A percentile compares a stretch with the other conserved stretches of the same genome.
phyloP scores from a whole-genome alignment of 768 basidiomycete genomes.

The Clathrus columnatus region DNA sequence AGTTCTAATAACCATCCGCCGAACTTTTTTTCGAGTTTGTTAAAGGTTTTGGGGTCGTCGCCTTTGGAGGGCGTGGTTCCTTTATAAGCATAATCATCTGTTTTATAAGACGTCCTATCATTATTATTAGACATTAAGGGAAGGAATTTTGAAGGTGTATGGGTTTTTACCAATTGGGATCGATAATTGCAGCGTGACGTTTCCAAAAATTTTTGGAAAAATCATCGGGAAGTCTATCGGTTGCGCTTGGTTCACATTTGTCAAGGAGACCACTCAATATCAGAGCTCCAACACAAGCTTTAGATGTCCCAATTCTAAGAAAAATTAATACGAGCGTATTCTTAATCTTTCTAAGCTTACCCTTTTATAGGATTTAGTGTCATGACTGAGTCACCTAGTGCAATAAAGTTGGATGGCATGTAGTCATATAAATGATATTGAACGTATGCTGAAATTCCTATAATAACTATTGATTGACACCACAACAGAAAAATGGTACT shows the following conservation, averaged over 20 bases:
- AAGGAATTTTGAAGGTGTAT: neutral
- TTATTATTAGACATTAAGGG: neutral
- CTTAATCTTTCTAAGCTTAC: too few relatives aligned
- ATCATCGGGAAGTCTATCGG: neutral
- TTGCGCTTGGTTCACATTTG: neutral
- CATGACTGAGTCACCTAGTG: too few relatives aligned
- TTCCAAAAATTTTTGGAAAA: conserved; percentile 11
- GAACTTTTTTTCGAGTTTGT: neutral
- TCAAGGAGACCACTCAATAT: conserved; percentile 5
- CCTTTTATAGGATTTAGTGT: neutral
- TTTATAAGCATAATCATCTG: conserved; percentile 11
- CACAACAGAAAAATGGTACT: too few relatives aligned
- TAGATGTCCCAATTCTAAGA: conserved; percentile 1
- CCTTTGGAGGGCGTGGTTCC: conserved; percentile 12
- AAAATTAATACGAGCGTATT: too few relatives aligned
- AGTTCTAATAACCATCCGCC: neutral
- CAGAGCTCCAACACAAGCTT: conserved; percentile 4
- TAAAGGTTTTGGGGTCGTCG: conserved; percentile 3
- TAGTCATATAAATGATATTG: neutral
- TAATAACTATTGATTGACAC: too few relatives aligned
- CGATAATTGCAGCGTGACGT: conserved; percentile 3
- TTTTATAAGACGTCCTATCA: neutral
- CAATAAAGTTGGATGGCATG: too few relatives aligned
- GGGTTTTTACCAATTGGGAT: neutral
- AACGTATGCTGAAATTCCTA: neutral